Evolutionary conservation across 1,139 yeast genomes (phyloP).

Genomic region (Diutina neorugosa): DNA sequence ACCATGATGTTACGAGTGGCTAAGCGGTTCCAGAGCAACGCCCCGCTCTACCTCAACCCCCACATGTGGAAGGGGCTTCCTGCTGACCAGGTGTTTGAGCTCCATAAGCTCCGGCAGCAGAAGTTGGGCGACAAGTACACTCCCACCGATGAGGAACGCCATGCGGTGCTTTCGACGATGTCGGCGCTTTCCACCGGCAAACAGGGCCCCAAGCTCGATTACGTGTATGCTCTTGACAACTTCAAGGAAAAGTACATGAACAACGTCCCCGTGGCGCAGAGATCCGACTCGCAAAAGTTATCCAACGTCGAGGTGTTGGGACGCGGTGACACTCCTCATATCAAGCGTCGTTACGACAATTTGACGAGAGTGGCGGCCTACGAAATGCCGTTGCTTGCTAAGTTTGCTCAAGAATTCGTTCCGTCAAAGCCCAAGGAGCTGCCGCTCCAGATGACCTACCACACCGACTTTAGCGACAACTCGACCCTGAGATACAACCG

Average conservation of each 20-base stretch:
- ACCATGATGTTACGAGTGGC: neutral
- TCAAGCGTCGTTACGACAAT: constrained; percentile 19
- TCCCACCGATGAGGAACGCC: constrained; percentile 38
- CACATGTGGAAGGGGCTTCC: constrained; percentile 60
- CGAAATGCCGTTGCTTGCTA: constrained; percentile 76
- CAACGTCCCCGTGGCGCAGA: constrained; percentile 25
- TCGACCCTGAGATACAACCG: constrained; percentile 48
- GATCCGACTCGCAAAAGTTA: constrained; percentile 28
- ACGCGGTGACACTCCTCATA: constrained; percentile 26
- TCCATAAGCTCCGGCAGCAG: constrained; percentile 48
- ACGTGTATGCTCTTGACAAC: constrained; percentile 33
- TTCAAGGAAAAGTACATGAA: constrained; percentile 35
- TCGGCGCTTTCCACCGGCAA: constrained; percentile 16
- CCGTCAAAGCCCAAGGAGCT: constrained; percentile 31
- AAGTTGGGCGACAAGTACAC: constrained; percentile 45
- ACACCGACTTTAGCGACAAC: constrained; percentile 62
- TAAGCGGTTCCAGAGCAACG: constrained; percentile 5
- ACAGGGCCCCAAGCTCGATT: constrained; percentile 26
- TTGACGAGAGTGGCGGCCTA: constrained; percentile 78
- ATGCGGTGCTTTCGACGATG: constrained; percentile 33
- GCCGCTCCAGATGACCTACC: constrained; percentile 59
- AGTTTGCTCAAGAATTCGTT: constrained; percentile 54
- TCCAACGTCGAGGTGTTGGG: constrained; percentile 28
- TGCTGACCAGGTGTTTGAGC: constrained; percentile 45
- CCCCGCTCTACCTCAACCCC: constrained; percentile 38